Base-by-base conservation (phyloP, 805 yeast genomes). In the Zygotorulaspora sp. region DNA sequence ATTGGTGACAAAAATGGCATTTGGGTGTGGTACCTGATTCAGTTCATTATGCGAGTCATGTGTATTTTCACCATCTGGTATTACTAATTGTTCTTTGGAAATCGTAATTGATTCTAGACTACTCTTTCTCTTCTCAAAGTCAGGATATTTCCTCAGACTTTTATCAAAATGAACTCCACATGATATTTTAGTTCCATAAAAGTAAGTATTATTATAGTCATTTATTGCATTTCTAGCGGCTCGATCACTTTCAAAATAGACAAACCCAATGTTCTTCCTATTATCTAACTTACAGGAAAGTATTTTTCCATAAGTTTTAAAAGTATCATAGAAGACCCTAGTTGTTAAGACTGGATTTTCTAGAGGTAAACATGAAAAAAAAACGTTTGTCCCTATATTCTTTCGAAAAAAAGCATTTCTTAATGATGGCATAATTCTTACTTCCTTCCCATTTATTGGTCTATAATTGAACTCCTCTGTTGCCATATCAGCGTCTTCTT, bases 391-490 rank as follows among this genome's bases (percentile, higher is more conserved):
- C 1, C 78, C 78, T 26, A 71, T 50, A 28, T 66, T 70, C 42
- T 63, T 65, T 32, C 71, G 60, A 40, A 57, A 57, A 3, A 43
- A 35, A 19, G 62, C 55, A 31, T 74, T 72, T 47, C 77, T 67
- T 35, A 74, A 44, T 0, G 78, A 73, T 3, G 75, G 77, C 79
- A 75, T 73, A 15, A 76, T 74, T 50, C 79, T 62, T 14, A 75
- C 65, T 42, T 74, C 80, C 16, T 65, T 63, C 10, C 58, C 63
- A 17, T 55, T 44, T 0, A 75, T 47, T 0, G 48, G 48, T 3
- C 66, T 65, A 47, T 72, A 75, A 55, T 78, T 82, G 60, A 79
- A 70, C 7, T 73, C 68, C 32, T 74, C 78, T 32, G 75, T 65
- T 2, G 85, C 87, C 22, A 41, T 37, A 25, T 68, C 68, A 0